Conservation (phyloP, 2,329 filamentous ascomycete species). For the Fonsecaea erecta region DNA sequence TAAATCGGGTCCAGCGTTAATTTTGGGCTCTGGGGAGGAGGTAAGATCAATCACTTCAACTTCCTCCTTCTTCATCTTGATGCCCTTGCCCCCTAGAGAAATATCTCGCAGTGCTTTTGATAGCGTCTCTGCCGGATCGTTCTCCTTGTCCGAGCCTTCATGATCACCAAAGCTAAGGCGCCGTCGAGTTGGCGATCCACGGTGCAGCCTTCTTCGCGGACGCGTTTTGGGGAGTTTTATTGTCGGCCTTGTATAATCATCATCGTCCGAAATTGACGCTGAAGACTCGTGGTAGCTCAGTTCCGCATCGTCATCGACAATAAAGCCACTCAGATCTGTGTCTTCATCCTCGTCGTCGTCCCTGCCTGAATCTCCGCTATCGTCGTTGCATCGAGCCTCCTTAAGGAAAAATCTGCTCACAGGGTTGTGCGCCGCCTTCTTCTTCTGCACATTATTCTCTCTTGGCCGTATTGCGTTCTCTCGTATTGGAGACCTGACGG, state of each 20-base stretch:
- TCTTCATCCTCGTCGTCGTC: constrained; percentile 38
- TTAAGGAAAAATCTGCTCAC: constrained; percentile 35
- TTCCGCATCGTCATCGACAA: constrained; percentile 39
- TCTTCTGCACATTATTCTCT: background rate
- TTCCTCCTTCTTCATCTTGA: constrained; percentile 23
- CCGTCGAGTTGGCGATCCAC: constrained; percentile 24
- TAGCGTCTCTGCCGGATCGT: constrained; percentile 19
- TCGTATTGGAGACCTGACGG: constrained; percentile 33
- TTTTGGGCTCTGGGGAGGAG: constrained; percentile 24
- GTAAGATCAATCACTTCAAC: constrained; percentile 36
- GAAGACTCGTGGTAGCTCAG: constrained; percentile 36
- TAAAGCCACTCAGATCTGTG: constrained; percentile 39
- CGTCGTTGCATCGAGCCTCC: constrained; percentile 36
- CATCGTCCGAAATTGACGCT: constrained; percentile 21
- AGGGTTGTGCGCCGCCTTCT: constrained; percentile 5
- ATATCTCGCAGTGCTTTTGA: constrained; percentile 44
- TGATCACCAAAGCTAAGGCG: constrained; percentile 20
- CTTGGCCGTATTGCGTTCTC: constrained; percentile 11
- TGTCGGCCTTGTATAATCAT: constrained; percentile 12
- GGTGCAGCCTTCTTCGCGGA: constrained; percentile 26
- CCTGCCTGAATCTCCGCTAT: constrained; percentile 33
- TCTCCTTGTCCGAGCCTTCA: constrained; percentile 37
- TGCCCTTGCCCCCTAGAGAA: constrained; percentile 42
- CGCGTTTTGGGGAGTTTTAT: constrained; percentile 2
- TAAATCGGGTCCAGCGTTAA: background rate